A percentile compares a stretch with the other conserved stretches of the same genome.
Evolutionary conservation across 2,329 filamentous ascomycete genomes (phyloP).

Genomic region (Pseudogymnoascus sp.): DNA sequence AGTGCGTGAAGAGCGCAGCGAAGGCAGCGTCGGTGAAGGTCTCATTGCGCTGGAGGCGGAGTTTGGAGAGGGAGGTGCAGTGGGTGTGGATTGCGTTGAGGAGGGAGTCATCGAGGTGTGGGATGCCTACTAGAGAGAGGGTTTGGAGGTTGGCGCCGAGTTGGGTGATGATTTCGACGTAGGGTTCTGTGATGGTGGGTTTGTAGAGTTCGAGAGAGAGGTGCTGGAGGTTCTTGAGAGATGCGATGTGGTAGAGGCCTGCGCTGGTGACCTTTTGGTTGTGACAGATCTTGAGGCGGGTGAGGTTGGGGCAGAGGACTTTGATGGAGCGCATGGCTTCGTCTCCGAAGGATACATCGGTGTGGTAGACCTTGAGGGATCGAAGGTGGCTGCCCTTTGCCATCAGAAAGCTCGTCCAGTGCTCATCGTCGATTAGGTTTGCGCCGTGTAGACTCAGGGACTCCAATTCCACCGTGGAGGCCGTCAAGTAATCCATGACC

Average conservation of each 20-base stretch:
- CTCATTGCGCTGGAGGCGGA: constrained; percentile 73
- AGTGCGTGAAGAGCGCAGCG: constrained; percentile 60
- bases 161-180: constrained; percentile 51
- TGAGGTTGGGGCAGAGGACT: constrained; percentile 56
- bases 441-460: constrained; percentile 72
- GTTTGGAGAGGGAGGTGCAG: constrained; percentile 61
- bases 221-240: constrained; percentile 58
- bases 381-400: constrained; percentile 57
- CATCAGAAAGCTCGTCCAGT: constrained; percentile 63
- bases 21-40: constrained; percentile 68
- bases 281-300: constrained; percentile 69
- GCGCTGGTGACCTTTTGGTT: constrained; percentile 64
- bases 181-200: constrained; percentile 44
- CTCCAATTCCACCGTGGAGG: constrained; percentile 59
- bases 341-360: constrained; percentile 74
- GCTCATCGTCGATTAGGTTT: constrained; percentile 69
- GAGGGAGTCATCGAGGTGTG: constrained; percentile 57
- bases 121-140: constrained; percentile 64
- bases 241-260: constrained; percentile 56
- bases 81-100: constrained; percentile 61
- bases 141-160: constrained; percentile 64
- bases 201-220: constrained; percentile 62
- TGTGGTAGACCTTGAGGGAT: constrained; percentile 69
- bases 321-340: constrained; percentile 55
- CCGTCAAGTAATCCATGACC: constrained; percentile 71